These are phyloP conservation scores for Solanum pimpinellifolium DNA, from an alignment of 257 asterid genomes.

Conservation along the genomic window DNA sequence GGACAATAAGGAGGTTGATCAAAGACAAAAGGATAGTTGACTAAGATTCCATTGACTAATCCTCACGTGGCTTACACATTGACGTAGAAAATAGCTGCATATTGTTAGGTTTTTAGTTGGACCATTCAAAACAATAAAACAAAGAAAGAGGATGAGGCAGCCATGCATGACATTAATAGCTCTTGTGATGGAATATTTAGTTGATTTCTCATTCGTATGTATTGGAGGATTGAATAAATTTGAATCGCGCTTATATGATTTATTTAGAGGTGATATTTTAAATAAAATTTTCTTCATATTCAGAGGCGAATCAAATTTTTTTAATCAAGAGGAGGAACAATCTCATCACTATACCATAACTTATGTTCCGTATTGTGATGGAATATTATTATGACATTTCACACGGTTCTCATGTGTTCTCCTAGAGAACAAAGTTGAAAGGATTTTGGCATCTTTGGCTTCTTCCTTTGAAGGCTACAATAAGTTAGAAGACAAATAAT, in stretches of 20 bases:
- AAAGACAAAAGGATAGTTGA: conserved; percentile 25
- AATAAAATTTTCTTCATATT: no score
- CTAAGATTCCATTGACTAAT: conserved; percentile 30
- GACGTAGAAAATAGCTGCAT: conserved; percentile 25
- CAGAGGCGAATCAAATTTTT: no score
- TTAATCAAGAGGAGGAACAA: accelerated
- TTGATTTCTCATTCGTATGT: neutral
- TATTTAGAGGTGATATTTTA: no score
- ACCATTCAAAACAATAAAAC: neutral
- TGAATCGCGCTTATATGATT: no score
- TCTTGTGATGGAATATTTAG: neutral
- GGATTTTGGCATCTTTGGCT: neutral
- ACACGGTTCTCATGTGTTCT: neutral
- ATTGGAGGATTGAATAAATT: no score
- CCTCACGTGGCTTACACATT: conserved; percentile 27
- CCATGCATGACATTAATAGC: neutral
- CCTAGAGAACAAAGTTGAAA: neutral
- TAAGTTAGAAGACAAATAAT: neutral
- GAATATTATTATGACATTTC: neutral
- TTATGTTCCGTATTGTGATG: neutral
- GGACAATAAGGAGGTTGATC: neutral
- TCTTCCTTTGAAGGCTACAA: neutral
- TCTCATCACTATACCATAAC: no score
- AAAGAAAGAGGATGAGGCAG: neutral
- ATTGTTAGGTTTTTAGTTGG: conserved; percentile 23